Conservation (phyloP, 1,284 basidiomycete genomes). For the Malassezia arunalokei region DNA sequence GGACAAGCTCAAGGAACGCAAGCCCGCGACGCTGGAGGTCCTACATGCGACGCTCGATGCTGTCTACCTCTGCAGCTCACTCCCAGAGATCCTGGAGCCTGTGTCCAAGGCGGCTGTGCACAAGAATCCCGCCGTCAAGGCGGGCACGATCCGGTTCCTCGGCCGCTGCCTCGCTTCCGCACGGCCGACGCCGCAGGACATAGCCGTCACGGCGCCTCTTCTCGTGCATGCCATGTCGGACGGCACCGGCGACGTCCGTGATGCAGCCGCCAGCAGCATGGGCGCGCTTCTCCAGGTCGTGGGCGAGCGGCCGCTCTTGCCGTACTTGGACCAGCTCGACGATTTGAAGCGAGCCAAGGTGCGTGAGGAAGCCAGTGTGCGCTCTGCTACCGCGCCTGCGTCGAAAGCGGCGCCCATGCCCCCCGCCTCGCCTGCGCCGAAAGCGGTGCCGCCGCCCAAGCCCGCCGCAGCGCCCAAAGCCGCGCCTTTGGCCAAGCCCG, state of each 20-base stretch:
- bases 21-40: slow-evolving; percentile 75
- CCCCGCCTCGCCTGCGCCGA: slow-evolving; percentile 3
- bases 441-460: slow-evolving; percentile 47
- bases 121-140: slow-evolving; percentile 95
- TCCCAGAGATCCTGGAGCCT: slow-evolving; percentile 75
- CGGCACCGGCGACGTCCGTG: slow-evolving; percentile 76
- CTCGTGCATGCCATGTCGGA: slow-evolving; percentile 72
- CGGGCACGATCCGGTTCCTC: slow-evolving; percentile 80
- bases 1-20: slow-evolving; percentile 88
- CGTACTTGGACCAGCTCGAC: slow-evolving; percentile 71
- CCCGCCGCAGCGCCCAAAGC: slow-evolving; percentile 18
- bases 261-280: slow-evolving; percentile 73
- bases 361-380: slow-evolving; percentile 75
- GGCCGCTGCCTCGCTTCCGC: slow-evolving; percentile 60
- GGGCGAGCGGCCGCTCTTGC: slow-evolving; percentile 80
- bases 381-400: slow-evolving; percentile 49
- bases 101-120: slow-evolving; percentile 64
- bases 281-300: slow-evolving; percentile 94
- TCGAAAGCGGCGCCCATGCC: slow-evolving; percentile 37
- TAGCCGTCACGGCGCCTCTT: slow-evolving; percentile 72
- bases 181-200: slow-evolving; percentile 59
- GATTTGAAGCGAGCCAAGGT: slow-evolving; percentile 86
- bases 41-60: slow-evolving; percentile 80
- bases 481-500: slow-evolving; percentile 19
- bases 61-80: slow-evolving; percentile 62